Percentiles rank a stretch among this genome's conserved stretches.
phyloP scores from a whole-genome alignment of 169 alveolate genomes.

The Plasmodium fragile region DNA sequence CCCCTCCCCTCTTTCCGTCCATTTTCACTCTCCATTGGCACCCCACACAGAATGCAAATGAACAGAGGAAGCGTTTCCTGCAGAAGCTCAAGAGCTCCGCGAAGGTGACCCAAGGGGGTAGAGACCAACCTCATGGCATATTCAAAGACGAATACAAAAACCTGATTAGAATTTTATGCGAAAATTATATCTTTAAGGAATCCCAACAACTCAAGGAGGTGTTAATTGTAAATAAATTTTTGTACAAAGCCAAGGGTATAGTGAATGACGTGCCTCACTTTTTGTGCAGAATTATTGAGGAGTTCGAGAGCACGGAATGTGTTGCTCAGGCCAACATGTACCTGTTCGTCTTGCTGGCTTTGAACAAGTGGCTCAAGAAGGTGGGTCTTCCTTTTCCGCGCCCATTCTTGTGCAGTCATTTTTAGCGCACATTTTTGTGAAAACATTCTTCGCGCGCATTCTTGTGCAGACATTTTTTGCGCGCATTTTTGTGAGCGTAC shows the following conservation, averaged over 20 bases:
- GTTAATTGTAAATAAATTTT: constrained; percentile 48
- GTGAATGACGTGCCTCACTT: constrained; percentile 44
- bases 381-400: not conserved
- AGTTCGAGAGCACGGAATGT: constrained; percentile 49
- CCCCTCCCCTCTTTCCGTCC: too few species aligned
- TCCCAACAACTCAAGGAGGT: constrained; percentile 37
- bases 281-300: constrained; percentile 35
- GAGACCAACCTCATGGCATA: not conserved
- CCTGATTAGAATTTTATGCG: constrained; percentile 29
- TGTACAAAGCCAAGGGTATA: constrained; percentile 35
- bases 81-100: constrained; percentile 45
- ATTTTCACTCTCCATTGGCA: not conserved
- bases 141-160: constrained; percentile 48
- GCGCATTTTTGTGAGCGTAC: not conserved
- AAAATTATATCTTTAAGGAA: constrained; percentile 25
- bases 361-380: constrained; percentile 58
- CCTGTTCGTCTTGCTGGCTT: constrained; percentile 49
- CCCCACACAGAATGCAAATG: constrained; percentile 48
- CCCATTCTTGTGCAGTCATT: too few species aligned
- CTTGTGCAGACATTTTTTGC: too few species aligned
- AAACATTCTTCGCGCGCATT: not conserved
- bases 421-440: not conserved
- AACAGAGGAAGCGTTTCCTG: constrained; percentile 39
- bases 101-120: not conserved
- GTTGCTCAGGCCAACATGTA: constrained; percentile 37